Conservation (phyloP, 805 yeast species). For the Lachancea meyersii region DNA sequence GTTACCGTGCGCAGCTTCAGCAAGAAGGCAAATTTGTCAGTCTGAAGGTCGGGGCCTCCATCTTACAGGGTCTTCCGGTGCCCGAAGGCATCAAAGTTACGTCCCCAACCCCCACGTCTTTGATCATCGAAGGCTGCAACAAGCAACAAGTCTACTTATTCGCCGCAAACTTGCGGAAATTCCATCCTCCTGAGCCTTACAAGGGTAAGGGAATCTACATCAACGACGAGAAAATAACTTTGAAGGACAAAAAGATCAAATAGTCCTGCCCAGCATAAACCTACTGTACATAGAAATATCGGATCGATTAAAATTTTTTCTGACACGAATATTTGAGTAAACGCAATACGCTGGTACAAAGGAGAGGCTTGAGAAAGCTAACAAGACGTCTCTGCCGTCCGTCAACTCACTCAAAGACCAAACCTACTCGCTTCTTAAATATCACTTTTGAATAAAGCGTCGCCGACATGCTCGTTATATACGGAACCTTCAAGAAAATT, state of each 20-base stretch:
- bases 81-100: conserved; percentile 72
- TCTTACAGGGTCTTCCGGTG: conserved; percentile 64
- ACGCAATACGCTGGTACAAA: no score
- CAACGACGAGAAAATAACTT: conserved; percentile 81
- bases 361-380: neutral
- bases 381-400: neutral
- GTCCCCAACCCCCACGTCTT: conserved; percentile 79
- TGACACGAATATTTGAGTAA: no score
- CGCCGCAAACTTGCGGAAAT: conserved; percentile 81
- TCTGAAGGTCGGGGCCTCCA: conserved; percentile 84
- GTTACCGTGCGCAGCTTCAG: conserved; percentile 84
- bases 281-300: conserved; percentile 2
- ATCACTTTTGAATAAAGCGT: neutral
- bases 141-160: conserved; percentile 81
- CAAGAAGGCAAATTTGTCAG: conserved; percentile 51
- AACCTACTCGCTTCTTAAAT: no score
- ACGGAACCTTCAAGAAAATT: conserved; percentile 1
- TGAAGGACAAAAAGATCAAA: conserved; percentile 92
- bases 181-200: conserved; percentile 96
- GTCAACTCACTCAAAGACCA: neutral
- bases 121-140: conserved; percentile 80
- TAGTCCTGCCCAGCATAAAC: conserved; percentile 24
- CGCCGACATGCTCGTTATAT: neutral
- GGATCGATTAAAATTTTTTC: neutral
- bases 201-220: conserved; percentile 97